These are phyloP conservation scores for Calonectria pseudoreteaudii DNA, from an alignment of 2,329 filamentous ascomycete genomes.

Conservation along the genomic window DNA sequence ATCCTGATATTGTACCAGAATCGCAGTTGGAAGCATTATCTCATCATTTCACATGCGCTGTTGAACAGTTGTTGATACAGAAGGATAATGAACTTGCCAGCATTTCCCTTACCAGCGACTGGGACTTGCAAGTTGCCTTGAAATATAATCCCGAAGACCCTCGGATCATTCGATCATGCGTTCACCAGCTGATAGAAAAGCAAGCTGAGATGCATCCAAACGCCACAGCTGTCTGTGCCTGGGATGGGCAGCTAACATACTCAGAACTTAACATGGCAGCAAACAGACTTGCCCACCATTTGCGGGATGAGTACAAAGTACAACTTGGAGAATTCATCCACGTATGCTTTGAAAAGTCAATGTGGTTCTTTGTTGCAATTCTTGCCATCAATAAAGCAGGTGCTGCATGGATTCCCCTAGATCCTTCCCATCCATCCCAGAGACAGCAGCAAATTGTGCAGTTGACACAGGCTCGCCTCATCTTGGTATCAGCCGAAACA, in stretches of 20 bases:
- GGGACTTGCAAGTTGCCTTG: neutral
- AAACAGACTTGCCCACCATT: slow-evolving; percentile 6
- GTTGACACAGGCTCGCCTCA: neutral
- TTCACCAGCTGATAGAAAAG: slow-evolving; percentile 37
- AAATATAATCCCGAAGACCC: neutral
- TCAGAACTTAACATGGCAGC: slow-evolving; percentile 19
- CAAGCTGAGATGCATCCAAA: slow-evolving; percentile 9
- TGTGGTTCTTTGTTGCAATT: slow-evolving; percentile 24
- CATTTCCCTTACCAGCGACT: neutral
- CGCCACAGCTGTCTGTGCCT: slow-evolving; percentile 36
- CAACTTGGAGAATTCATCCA: slow-evolving; percentile 11
- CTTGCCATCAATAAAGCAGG: slow-evolving; percentile 2
- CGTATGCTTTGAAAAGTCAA: slow-evolving; percentile 26
- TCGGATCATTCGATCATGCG: neutral
- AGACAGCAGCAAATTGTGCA: neutral
- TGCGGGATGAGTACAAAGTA: slow-evolving; percentile 4
- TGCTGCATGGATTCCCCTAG: neutral
- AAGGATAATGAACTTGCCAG: neutral
- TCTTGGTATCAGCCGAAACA: neutral
- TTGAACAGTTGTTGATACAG: neutral
- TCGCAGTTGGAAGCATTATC: neutral
- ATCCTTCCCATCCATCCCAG: neutral
- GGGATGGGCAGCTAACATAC: slow-evolving; percentile 43
- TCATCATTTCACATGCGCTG: neutral
- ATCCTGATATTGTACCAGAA: neutral